phyloP scores from a whole-genome alignment of 2,329 filamentous ascomycete genomes.

The Trichoderma simmonsii region DNA sequence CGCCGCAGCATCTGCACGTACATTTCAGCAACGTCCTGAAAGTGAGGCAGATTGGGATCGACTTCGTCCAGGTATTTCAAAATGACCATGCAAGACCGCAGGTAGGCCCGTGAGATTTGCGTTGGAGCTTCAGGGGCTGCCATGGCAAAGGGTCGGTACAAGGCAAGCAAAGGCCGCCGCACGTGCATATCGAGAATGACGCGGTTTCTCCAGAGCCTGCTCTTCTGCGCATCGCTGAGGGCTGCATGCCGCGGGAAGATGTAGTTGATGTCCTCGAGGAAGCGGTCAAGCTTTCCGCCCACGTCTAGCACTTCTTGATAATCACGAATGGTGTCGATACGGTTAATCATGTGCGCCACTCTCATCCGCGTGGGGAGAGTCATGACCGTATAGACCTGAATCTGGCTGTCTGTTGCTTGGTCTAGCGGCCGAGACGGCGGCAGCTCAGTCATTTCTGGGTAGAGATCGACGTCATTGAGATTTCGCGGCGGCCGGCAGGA shows the following conservation, averaged over 20 bases:
- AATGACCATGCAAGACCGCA: constrained; percentile 55
- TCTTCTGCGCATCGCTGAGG: constrained; percentile 42
- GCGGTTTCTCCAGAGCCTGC: constrained; percentile 50
- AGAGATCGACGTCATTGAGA: constrained; percentile 50
- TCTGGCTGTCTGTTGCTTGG: constrained; percentile 50
- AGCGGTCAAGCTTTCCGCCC: constrained; percentile 51
- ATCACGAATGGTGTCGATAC: constrained; percentile 51
- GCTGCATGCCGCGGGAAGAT: constrained; percentile 47
- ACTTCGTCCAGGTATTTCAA: constrained; percentile 54
- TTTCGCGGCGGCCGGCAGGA: constrained; percentile 53
- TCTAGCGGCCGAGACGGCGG: constrained; percentile 50
- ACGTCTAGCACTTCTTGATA: constrained; percentile 53
- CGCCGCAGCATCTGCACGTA: constrained; percentile 52
- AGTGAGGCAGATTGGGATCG: constrained; percentile 46
- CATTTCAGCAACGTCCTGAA: constrained; percentile 48
- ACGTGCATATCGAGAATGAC: constrained; percentile 54
- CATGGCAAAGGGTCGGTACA: constrained; percentile 55
- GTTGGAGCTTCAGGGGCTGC: constrained; percentile 48
- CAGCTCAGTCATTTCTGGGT: constrained; percentile 46
- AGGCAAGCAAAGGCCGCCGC: constrained; percentile 48
- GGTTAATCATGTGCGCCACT: constrained; percentile 49
- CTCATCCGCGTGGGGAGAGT: constrained; percentile 49
- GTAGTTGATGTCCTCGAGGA: constrained; percentile 53
- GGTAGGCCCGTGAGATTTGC: constrained; percentile 51
- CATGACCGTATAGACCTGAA: constrained; percentile 52